Percentiles rank a stretch among this genome's conserved stretches.
Conservation (phyloP, 495 filamentous ascomycete genomes). For the Tuber aestivum region DNA sequence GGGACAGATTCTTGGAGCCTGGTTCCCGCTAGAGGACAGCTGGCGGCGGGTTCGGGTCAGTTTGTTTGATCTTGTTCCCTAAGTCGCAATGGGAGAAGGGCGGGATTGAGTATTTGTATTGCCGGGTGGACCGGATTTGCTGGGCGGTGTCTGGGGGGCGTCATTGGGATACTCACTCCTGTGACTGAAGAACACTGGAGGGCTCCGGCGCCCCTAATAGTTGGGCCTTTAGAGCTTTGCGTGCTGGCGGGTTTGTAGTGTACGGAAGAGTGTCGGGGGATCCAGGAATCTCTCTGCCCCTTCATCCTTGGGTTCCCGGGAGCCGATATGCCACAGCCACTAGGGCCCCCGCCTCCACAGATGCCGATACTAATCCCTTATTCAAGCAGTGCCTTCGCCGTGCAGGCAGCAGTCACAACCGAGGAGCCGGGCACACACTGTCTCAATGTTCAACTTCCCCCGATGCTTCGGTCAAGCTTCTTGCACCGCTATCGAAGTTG, state of each 20-base stretch:
- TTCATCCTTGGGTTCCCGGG: too few relatives aligned
- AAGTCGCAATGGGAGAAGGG: constrained; percentile 53
- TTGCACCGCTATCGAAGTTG: constrained; percentile 49
- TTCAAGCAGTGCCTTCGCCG: too few relatives aligned
- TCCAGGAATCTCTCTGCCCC: too few relatives aligned
- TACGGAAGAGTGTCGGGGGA: constrained; percentile 25
- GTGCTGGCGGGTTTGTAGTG: constrained; percentile 38
- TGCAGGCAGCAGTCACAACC: too few relatives aligned
- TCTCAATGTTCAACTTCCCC: constrained; percentile 54
- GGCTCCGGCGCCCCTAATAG: constrained; percentile 4
- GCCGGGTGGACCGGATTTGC: constrained; percentile 36
- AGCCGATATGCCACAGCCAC: too few relatives aligned
- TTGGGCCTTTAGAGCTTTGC: constrained; percentile 46
- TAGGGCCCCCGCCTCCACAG: too few relatives aligned
- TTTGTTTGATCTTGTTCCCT: constrained; percentile 47
- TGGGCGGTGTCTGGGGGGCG: constrained; percentile 23
- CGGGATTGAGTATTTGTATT: constrained; percentile 45
- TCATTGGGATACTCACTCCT: constrained; percentile 23
- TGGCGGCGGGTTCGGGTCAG: constrained; percentile 59
- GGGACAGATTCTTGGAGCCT: constrained; percentile 54
- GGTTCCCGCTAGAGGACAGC: constrained; percentile 44
- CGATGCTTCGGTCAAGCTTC: constrained; percentile 51
- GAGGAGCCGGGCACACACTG: constrained; percentile 52
- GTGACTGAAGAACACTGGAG: neutral
- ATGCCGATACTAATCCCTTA: too few relatives aligned